Conservation (phyloP, 768 basidiomycete genomes). For the Suillus tomentosus region DNA sequence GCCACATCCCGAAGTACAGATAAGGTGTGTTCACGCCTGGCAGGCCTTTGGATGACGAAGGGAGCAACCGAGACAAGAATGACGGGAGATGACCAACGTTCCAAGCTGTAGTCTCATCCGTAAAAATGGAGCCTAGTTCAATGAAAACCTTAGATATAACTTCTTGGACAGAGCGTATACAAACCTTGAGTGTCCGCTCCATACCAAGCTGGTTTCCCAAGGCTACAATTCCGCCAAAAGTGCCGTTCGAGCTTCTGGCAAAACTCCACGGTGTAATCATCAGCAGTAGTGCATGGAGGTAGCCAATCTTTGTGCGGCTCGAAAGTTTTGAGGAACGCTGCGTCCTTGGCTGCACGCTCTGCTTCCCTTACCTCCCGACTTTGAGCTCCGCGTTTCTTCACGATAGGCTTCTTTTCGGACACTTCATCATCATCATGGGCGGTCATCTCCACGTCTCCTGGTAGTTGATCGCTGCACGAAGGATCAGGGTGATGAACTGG, state of each 20-base stretch:
- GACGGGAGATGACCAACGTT: conserved; percentile 94
- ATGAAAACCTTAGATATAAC: conserved; percentile 6
- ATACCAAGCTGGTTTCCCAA: conserved; percentile 95
- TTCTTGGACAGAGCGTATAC: conserved; percentile 24
- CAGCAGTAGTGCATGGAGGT: conserved; percentile 65
- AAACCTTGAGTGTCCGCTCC: conserved; percentile 93
- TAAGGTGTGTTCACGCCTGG: conserved; percentile 98
- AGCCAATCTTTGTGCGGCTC: conserved; percentile 78
- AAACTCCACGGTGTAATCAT: conserved; percentile 87
- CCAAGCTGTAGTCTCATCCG: conserved; percentile 80
- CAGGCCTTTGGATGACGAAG: conserved; percentile 64
- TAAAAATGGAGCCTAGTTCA: conserved; percentile 62
- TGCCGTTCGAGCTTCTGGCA: conserved; percentile 85
- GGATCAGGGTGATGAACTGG: conserved; percentile 8
- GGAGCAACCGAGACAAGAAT: conserved; percentile 77
- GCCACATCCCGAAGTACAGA: conserved; percentile 99
- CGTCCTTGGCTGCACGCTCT: conserved; percentile 43
- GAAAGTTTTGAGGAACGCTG: conserved; percentile 68
- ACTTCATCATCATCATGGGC: conserved; percentile 26
- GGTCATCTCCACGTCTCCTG: conserved; percentile 14
- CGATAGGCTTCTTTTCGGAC: conserved; percentile 38
- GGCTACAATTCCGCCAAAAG: conserved; percentile 89
- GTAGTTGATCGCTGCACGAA: conserved; percentile 11
- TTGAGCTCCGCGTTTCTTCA: conserved; percentile 43
- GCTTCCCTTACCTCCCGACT: conserved; percentile 48